These are phyloP conservation scores for Cyclocybe cylindracea DNA, from an alignment of 768 basidiomycete genomes.

Conservation along the genomic window DNA sequence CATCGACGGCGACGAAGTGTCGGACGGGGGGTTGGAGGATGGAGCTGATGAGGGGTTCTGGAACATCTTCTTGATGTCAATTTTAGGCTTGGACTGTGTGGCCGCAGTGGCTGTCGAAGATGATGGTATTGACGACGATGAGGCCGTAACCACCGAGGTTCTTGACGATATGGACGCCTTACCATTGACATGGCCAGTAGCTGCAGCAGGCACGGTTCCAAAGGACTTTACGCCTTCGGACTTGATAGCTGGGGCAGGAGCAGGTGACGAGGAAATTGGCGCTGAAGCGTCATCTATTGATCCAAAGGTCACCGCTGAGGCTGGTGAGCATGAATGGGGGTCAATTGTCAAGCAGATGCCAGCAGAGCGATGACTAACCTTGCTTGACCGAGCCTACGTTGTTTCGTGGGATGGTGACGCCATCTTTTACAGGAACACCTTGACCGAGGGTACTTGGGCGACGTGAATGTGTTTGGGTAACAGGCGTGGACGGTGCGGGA, in stretches of 20 bases:
- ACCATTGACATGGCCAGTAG: slow-evolving; percentile 59
- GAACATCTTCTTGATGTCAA: slow-evolving; percentile 64
- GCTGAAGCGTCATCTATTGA: slow-evolving; percentile 83
- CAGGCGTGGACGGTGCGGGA: slow-evolving; percentile 60
- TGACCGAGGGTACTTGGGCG: slow-evolving; percentile 75
- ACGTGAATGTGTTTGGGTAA: slow-evolving; percentile 66
- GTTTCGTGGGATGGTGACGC: slow-evolving; percentile 70
- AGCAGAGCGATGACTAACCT: slow-evolving; percentile 42
- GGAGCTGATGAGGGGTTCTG: slow-evolving; percentile 55
- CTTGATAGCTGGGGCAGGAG: slow-evolving; percentile 64
- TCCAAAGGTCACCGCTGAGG: slow-evolving; percentile 81
- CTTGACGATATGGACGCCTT: slow-evolving; percentile 52
- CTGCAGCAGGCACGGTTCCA: slow-evolving; percentile 72
- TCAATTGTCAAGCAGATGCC: slow-evolving; percentile 7
- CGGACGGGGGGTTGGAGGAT: slow-evolving; percentile 51
- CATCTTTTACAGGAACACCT: slow-evolving; percentile 76
- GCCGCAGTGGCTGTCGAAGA: slow-evolving; percentile 38
- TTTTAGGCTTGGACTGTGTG: slow-evolving; percentile 42
- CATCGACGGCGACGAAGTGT: slow-evolving; percentile 58
- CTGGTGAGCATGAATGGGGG: slow-evolving; percentile 31
- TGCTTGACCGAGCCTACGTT: slow-evolving; percentile 68
- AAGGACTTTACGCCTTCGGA: slow-evolving; percentile 79
- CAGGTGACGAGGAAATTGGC: slow-evolving; percentile 82
- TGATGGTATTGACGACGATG: slow-evolving; percentile 35
- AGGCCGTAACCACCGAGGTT: slow-evolving; percentile 28